These are phyloP conservation scores for Phaseolus lunatus DNA, from an alignment of 306 rosid genomes.

Conservation along the genomic window DNA sequence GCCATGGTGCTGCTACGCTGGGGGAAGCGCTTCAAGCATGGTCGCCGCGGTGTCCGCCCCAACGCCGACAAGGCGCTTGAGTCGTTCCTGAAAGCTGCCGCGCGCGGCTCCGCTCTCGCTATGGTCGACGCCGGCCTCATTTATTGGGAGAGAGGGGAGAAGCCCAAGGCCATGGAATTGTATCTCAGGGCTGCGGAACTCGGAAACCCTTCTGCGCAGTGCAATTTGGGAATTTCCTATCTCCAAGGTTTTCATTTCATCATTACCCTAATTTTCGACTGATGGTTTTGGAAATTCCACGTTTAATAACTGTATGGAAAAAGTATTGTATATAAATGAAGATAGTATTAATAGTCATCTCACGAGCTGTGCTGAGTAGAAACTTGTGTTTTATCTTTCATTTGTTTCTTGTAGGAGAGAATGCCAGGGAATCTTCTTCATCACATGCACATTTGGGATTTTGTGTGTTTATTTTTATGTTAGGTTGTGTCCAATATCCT, in stretches of 20 bases:
- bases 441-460: not conserved
- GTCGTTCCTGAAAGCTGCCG: slow-evolving; percentile 72
- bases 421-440: not conserved
- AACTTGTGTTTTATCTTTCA: not conserved
- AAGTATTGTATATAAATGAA: not conserved
- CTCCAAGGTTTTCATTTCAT: slow-evolving; percentile 62
- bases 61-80: slow-evolving; percentile 72
- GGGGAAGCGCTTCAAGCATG: slow-evolving; percentile 94
- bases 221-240: slow-evolving; percentile 86
- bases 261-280: not conserved
- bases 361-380: too few relatives aligned
- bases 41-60: slow-evolving; percentile 57
- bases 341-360: too few relatives aligned
- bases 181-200: slow-evolving; percentile 69
- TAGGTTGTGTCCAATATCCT: not conserved
- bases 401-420: not conserved
- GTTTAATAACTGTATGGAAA: not conserved
- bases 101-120: slow-evolving; percentile 74
- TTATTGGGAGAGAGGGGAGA: slow-evolving; percentile 76
- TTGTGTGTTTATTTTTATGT: not conserved
- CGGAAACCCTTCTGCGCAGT: slow-evolving; percentile 79
- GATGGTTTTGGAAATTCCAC: not conserved
- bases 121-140: slow-evolving; percentile 95
- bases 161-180: slow-evolving; percentile 58
- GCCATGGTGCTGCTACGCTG: slow-evolving; percentile 66